phyloP scores from a whole-genome alignment of 805 yeast species.

The Jamesozyma lodderae region DNA sequence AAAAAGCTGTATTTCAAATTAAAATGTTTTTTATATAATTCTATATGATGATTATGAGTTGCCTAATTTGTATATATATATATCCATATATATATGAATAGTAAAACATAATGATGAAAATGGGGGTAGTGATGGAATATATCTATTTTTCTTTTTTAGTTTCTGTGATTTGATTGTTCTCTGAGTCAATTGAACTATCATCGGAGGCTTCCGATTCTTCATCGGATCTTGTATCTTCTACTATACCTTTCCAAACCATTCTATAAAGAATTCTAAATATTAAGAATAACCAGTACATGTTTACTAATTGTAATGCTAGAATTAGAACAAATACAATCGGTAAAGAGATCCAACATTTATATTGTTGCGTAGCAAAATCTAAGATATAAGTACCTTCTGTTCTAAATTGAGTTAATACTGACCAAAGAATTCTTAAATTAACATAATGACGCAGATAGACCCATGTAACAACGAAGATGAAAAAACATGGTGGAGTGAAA shows the following conservation, averaged over 20 bases:
- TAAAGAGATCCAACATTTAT: conserved; percentile 93
- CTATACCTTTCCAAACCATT: conserved; percentile 47
- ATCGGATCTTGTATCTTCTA: conserved; percentile 80
- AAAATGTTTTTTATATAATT: too few relatives aligned
- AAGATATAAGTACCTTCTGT: conserved; percentile 76
- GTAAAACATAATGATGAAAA: too few relatives aligned
- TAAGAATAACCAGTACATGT: conserved; percentile 78
- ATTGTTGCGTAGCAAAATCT: conserved; percentile 84
- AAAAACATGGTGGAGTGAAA: conserved; percentile 54
- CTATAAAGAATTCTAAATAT: conserved; percentile 72
- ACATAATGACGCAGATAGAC: conserved; percentile 80
- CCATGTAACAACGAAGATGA: conserved; percentile 69
- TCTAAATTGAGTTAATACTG: conserved; percentile 75
- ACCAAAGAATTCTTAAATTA: conserved; percentile 73
- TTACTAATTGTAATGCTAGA: conserved; percentile 74
- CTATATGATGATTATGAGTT: too few relatives aligned
- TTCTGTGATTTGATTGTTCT: conserved; percentile 6
- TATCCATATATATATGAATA: too few relatives aligned
- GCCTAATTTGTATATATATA: too few relatives aligned
- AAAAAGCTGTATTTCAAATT: too few relatives aligned
- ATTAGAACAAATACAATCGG: conserved; percentile 76
- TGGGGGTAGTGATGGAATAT: too few relatives aligned
- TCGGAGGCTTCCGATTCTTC: conserved; percentile 38
- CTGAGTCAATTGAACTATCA: conserved; percentile 31
- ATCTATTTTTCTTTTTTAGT: not conserved